Conservation (phyloP, 2,329 filamentous ascomycete species). For the Colletotrichum sp. region DNA sequence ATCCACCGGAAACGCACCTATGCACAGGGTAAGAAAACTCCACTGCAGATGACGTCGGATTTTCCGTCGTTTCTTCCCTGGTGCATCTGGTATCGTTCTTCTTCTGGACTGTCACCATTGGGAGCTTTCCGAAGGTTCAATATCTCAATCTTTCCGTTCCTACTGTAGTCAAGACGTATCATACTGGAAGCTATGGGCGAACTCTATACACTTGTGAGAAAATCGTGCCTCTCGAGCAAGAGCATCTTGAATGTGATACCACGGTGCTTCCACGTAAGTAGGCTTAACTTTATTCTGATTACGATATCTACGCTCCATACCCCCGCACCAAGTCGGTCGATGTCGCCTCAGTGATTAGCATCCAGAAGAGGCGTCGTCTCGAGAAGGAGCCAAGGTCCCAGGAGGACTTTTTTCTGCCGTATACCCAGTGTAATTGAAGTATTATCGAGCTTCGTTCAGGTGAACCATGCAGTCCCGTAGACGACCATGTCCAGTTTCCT, state of each 20-base stretch:
- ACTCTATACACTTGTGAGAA: background rate
- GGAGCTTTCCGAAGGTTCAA: background rate
- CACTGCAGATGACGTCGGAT: fast-evolving
- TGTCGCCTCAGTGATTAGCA: background rate
- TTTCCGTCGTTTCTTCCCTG: background rate
- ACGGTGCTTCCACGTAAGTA: background rate
- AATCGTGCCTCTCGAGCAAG: background rate
- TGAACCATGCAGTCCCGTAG: background rate
- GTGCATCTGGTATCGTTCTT: background rate
- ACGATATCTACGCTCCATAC: background rate
- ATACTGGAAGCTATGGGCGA: background rate
- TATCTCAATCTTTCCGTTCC: background rate
- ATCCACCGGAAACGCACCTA: background rate
- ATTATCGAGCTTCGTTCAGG: background rate
- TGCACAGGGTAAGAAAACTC: background rate
- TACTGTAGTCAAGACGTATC: background rate
- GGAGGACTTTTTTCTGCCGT: background rate
- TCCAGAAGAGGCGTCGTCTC: background rate
- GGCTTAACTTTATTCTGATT: background rate
- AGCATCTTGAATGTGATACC: background rate
- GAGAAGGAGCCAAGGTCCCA: background rate
- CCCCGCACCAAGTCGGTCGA: background rate
- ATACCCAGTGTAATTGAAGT: background rate
- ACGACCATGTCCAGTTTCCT: background rate
- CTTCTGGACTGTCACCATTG: background rate